phyloP scores from a whole-genome alignment of 2,329 filamentous ascomycete species.

The Stemphylium vesicarium region DNA sequence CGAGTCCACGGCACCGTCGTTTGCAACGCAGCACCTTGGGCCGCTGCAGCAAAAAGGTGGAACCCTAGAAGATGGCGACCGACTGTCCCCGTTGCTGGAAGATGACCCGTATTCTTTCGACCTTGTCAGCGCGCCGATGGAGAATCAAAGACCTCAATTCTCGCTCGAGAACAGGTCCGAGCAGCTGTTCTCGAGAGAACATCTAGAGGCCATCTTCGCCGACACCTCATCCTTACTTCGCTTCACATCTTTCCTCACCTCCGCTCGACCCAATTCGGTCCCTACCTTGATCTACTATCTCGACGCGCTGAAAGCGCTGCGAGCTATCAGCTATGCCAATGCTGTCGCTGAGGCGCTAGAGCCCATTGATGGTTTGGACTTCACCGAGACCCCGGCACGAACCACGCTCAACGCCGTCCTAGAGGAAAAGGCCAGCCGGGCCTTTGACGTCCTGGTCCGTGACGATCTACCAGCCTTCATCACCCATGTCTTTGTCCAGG shows the following conservation, averaged over 20 bases:
- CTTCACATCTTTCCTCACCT: constrained; percentile 71
- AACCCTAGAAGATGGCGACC: constrained; percentile 50
- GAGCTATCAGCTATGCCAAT: constrained; percentile 74
- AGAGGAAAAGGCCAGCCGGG: constrained; percentile 67
- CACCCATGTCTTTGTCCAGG: constrained; percentile 70
- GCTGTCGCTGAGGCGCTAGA: constrained; percentile 68
- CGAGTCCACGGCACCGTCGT: constrained; percentile 43
- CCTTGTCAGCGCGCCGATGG: constrained; percentile 54
- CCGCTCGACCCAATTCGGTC: constrained; percentile 66
- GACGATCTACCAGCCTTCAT: constrained; percentile 77
- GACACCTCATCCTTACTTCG: constrained; percentile 67
- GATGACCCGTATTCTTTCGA: constrained; percentile 62
- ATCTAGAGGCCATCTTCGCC: constrained; percentile 69
- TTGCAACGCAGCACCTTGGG: constrained; percentile 42
- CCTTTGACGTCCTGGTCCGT: constrained; percentile 68
- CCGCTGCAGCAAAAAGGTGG: constrained; percentile 54
- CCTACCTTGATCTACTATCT: constrained; percentile 74
- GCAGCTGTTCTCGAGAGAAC: constrained; percentile 69
- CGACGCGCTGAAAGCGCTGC: constrained; percentile 72
- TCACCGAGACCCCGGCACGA: constrained; percentile 59
- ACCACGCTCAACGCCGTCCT: constrained; percentile 65
- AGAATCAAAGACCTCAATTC: constrained; percentile 47
- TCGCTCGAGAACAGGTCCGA: constrained; percentile 70
- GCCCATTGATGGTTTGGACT: constrained; percentile 62
- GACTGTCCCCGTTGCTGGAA: constrained; percentile 57